Base-by-base conservation (phyloP, 1,284 basidiomycete species). In the Microbotryum saponariae region DNA sequence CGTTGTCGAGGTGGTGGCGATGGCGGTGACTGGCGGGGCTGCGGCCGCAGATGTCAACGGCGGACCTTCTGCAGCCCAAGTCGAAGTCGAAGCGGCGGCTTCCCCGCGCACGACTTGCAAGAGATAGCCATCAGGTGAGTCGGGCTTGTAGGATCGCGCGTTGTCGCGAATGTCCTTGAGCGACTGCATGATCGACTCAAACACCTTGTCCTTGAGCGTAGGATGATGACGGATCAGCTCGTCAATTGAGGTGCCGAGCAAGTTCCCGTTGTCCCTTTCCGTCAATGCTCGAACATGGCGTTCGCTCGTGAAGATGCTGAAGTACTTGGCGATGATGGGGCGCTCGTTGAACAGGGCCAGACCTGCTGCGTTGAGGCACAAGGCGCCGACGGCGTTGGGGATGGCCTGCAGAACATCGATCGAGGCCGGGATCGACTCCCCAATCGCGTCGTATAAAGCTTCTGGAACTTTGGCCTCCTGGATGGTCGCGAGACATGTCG, bases 171-270 rank as follows among this genome's bases (percentile, higher is more conserved):
- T 86, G 72, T 82, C 82, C 60, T 80, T 78, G 67, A 97, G 77
- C 1, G 86, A 84, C 1, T 80, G 77, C 57, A 85, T 84, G 60
- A 92, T 78, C 1, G 87, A 82, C 21, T 87, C 83, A 68, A 96
- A 86, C 3, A 97, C 86, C 45, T 84, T 75, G 6, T 81, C 76
- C 74, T 93, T 94, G 59, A 98, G 79, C 1, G 83, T 81, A 3
- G 96, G 96, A 74, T 99, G 96, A 74, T 99, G 96, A 7, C 96
- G 85, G 63, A 96, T 87, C 59, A 99, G 85, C 74, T 99, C 96
- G 72, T 99, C 96, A 45, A 98, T 84, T 18, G 89, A 83, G 7
- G 85, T 85, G 3, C 96, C 96, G 60, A 97, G 85, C 51, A 90
- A 78, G 25, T 88, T 85, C 0, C 91, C 89, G 71, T 92, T 91